Evolutionary conservation across 108 stramenopile genomes (phyloP).

Genomic region (Chaetoceros muelleri): DNA sequence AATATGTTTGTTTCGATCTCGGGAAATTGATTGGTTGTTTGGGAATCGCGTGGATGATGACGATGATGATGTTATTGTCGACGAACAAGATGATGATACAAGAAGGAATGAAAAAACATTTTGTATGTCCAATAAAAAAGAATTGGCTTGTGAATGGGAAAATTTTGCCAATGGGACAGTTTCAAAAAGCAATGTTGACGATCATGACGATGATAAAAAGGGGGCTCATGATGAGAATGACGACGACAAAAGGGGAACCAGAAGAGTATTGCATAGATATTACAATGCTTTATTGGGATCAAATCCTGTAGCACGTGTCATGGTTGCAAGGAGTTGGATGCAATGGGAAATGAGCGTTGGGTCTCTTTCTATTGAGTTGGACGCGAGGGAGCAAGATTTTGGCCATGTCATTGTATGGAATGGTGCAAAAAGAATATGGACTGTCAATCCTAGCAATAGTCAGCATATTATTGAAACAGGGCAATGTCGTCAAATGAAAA

Average conservation of each 20-base stretch:
- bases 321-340: constrained; percentile 45
- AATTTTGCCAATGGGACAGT: too few species aligned
- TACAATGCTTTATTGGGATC: constrained; percentile 34
- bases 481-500: too few species aligned
- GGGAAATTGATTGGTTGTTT: constrained; percentile 79
- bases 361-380: too few species aligned
- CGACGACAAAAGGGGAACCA: constrained; percentile 6
- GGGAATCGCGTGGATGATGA: constrained; percentile 13
- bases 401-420: neutral
- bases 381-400: neutral
- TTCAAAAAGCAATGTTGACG: too few species aligned
- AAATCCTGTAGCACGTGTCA: constrained; percentile 20
- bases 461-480: too few species aligned
- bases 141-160: neutral
- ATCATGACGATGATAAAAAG: too few species aligned
- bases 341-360: constrained; percentile 50
- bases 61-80: constrained; percentile 8
- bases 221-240: neutral
- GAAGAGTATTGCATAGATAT: constrained; percentile 36
- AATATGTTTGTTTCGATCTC: constrained; percentile 52
- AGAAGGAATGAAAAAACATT: too few species aligned
- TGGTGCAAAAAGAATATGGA: constrained; percentile 5
- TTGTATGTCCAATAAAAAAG: neutral
- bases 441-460: too few species aligned
- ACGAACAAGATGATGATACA: neutral